Evolutionary conservation across 306 rosid species (phyloP).

Genomic region (Vigna trinervia): DNA sequence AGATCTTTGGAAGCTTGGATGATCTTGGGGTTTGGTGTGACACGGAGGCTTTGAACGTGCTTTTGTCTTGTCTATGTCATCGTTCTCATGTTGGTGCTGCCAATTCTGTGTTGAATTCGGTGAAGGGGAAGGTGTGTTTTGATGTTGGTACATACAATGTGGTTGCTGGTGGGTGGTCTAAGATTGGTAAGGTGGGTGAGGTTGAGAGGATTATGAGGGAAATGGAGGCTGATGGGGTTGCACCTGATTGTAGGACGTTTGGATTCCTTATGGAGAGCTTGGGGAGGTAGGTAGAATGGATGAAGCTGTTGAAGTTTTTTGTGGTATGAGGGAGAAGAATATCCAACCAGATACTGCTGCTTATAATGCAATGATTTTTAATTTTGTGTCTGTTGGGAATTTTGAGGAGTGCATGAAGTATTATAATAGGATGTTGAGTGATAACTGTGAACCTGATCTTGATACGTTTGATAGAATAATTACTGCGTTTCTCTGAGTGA

Average conservation of each 20-base stretch:
- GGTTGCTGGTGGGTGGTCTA: constrained; percentile 77
- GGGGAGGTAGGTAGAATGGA: constrained; percentile 73
- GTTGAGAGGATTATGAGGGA: constrained; percentile 63
- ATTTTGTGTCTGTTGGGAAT: constrained; percentile 61
- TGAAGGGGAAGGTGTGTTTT: constrained; percentile 66
- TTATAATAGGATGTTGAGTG: constrained; percentile 62
- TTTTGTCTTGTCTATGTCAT: constrained; percentile 65
- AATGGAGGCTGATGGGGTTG: constrained; percentile 66
- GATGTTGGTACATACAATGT: constrained; percentile 58
- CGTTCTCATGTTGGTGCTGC: constrained; percentile 75
- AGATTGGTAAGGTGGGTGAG: constrained; percentile 63
- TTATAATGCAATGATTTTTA: constrained; percentile 79
- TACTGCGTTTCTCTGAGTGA: constrained; percentile 58
- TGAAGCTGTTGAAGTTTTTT: constrained; percentile 66
- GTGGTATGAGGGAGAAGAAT: constrained; percentile 58
- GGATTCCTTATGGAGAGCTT: constrained; percentile 67
- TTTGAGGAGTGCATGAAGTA: constrained; percentile 62
- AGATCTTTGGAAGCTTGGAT: constrained; percentile 57
- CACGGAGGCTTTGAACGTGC: constrained; percentile 65
- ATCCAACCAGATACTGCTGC: constrained; percentile 49
- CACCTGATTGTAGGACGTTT: constrained; percentile 62
- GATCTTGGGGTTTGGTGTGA: constrained; percentile 63
- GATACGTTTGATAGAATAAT: constrained; percentile 70
- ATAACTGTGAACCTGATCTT: constrained; percentile 61
- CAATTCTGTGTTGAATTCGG: constrained; percentile 57